Conservation (phyloP, 2,329 filamentous ascomycete species). For the Fusarium sp. region DNA sequence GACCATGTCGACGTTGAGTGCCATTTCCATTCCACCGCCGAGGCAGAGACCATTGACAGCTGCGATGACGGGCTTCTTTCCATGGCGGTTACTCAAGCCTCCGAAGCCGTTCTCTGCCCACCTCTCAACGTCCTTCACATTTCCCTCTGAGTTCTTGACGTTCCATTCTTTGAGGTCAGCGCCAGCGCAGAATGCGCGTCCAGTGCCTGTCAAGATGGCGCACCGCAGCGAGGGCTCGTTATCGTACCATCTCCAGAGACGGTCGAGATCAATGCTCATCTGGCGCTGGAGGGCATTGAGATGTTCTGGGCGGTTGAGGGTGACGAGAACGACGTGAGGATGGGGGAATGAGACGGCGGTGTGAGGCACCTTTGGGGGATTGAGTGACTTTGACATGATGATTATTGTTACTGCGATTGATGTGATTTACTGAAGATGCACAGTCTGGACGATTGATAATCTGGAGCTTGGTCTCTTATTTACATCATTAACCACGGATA, state of each 20-base stretch:
- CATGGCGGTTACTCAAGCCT: constrained; percentile 70
- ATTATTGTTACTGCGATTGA: constrained; percentile 6
- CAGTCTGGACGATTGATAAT: neutral
- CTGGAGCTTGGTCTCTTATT: constrained; percentile 8
- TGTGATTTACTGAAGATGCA: neutral
- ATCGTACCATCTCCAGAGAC: constrained; percentile 69
- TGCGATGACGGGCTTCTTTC: constrained; percentile 77
- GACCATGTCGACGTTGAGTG: constrained; percentile 75
- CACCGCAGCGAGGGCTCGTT: constrained; percentile 67
- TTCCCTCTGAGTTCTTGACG: constrained; percentile 48
- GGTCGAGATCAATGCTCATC: constrained; percentile 59
- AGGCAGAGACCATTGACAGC: constrained; percentile 78
- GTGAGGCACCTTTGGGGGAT: constrained; percentile 54
- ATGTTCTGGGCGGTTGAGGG: constrained; percentile 65
- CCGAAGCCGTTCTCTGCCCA: constrained; percentile 61
- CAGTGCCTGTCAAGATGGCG: constrained; percentile 69
- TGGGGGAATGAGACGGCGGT: constrained; percentile 59
- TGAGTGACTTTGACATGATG: constrained; percentile 44
- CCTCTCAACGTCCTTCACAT: constrained; percentile 51
- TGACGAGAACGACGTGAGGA: constrained; percentile 66
- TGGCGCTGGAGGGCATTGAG: constrained; percentile 66
- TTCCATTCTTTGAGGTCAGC: constrained; percentile 74
- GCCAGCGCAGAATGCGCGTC: constrained; percentile 73
- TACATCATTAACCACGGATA: neutral
- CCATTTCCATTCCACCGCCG: constrained; percentile 80